A percentile compares a stretch with the other conserved stretches of the same genome.
These are phyloP conservation scores for Sphaerulina populicola DNA, from an alignment of 2,329 filamentous ascomycete genomes.

Conservation along the genomic window DNA sequence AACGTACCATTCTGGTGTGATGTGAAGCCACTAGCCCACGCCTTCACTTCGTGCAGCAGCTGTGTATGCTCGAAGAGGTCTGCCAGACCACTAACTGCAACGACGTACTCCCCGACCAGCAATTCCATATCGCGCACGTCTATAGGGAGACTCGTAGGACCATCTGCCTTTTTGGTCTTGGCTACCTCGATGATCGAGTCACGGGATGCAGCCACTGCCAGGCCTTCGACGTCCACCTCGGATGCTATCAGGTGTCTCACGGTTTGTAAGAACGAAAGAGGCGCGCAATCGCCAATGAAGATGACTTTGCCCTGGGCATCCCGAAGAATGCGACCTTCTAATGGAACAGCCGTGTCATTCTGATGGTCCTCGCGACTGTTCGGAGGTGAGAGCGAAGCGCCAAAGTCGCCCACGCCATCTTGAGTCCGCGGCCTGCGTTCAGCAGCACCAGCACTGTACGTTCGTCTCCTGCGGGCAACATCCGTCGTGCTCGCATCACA, in stretches of 20 bases:
- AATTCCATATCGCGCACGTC: conserved; percentile 35
- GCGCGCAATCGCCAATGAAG: conserved; percentile 48
- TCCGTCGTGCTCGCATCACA: neutral
- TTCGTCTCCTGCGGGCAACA: neutral
- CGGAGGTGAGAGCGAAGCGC: conserved; percentile 16
- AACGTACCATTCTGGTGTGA: conserved; percentile 31
- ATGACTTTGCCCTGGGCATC: conserved; percentile 48
- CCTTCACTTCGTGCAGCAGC: conserved; percentile 23
- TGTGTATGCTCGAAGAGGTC: conserved; percentile 42
- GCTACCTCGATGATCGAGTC: conserved; percentile 23
- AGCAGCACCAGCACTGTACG: conserved; percentile 3
- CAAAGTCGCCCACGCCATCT: conserved; percentile 11
- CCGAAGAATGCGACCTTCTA: conserved; percentile 42
- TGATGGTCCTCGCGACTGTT: conserved; percentile 22
- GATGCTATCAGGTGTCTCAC: conserved; percentile 45
- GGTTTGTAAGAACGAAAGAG: conserved; percentile 46
- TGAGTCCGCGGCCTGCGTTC: conserved; percentile 7
- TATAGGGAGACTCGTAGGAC: conserved; percentile 22
- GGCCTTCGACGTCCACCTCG: conserved; percentile 36
- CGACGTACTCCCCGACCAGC: conserved; percentile 38
- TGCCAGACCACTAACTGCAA: conserved; percentile 43
- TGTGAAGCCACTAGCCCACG: conserved; percentile 22
- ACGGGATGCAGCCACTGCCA: conserved; percentile 15
- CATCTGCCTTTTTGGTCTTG: neutral
- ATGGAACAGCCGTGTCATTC: conserved; percentile 37